A percentile compares a stretch with the other conserved stretches of the same genome.
phyloP scores from a whole-genome alignment of 495 filamentous ascomycete genomes.

The Aspergillus mulundensis region DNA sequence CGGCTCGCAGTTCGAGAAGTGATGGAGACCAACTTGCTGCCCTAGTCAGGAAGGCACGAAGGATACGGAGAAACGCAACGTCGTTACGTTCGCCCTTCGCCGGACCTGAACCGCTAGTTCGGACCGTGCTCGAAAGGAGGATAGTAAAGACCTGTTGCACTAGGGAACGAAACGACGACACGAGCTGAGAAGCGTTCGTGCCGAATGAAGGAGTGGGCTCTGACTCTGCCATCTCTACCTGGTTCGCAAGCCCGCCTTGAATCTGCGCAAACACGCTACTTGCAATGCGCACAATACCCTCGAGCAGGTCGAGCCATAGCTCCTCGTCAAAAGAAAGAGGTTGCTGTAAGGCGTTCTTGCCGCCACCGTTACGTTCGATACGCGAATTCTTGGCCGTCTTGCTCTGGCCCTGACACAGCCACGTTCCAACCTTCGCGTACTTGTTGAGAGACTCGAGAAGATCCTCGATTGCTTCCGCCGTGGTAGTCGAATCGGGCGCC shows the following conservation, averaged over 20 bases:
- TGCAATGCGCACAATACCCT: slow-evolving; percentile 75
- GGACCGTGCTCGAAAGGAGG: slow-evolving; percentile 65
- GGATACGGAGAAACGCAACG: slow-evolving; percentile 80
- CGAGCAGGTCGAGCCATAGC: slow-evolving; percentile 89
- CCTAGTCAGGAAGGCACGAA: slow-evolving; percentile 83
- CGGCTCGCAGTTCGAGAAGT: slow-evolving; percentile 77
- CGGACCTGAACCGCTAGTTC: slow-evolving; percentile 28
- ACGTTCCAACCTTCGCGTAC: slow-evolving; percentile 85
- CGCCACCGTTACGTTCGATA: slow-evolving; percentile 34
- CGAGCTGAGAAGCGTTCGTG: slow-evolving; percentile 42
- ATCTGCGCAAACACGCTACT: slow-evolving; percentile 51
- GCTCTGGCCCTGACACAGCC: slow-evolving; percentile 90
- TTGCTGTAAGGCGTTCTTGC: slow-evolving; percentile 46
- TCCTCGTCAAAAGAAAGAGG: slow-evolving; percentile 71
- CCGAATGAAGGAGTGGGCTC: slow-evolving; percentile 8
- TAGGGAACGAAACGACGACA: slow-evolving; percentile 62
- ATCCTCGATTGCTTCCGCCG: slow-evolving; percentile 49
- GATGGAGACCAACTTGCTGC: slow-evolving; percentile 78
- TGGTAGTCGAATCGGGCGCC: slow-evolving; percentile 50
- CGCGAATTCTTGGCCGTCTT: slow-evolving; percentile 50
- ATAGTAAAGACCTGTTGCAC: slow-evolving; percentile 91
- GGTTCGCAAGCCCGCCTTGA: slow-evolving; percentile 17
- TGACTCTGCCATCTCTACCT: neutral
- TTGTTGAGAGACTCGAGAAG: slow-evolving; percentile 77
- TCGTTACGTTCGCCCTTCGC: slow-evolving; percentile 46